Base-by-base conservation (phyloP, 2,329 filamentous ascomycete genomes). In the Arthrinium puccinioides region DNA sequence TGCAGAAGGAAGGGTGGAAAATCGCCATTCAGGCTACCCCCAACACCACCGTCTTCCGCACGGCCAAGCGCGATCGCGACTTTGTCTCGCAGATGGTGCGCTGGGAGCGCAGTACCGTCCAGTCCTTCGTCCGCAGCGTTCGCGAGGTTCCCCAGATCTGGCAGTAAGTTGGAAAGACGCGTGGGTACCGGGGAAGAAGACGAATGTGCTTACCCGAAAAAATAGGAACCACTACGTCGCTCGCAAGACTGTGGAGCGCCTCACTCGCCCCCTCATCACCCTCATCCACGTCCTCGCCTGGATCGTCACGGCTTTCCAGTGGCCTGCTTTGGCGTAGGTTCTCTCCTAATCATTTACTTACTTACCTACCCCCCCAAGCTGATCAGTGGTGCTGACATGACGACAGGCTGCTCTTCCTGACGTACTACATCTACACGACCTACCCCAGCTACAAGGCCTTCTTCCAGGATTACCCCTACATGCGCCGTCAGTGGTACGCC, bases 341-440 rank as follows among this genome's bases (percentile, higher is more conserved):
- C 10, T 23, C 32, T 15, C n/a, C n/a, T n/a, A n/a, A n/a, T n/a
- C n/a, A n/a, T n/a, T n/a, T n/a, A n/a, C n/a, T n/a, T n/a, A n/a
- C n/a, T n/a, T 10, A 11, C 15, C 23, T 6, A 13, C 5, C 9
- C 18, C 21, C 13, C 16, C 14, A 6, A 8, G 2, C 11, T 6
- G 32, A 26, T n/a, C 18, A 13, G 13, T 15, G 11, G 8, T 15
- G 24, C 19, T 15, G 14, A 34, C n/a, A 11, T 16, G 4, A 14
- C 21, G 21, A 11, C 49, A 69, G 73, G 21, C 70, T 70, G 25
- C 9, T 38, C 11, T 10, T 41, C 6, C 66, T 69, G 37, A 70
- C 68, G 52, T 73, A 73, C 45, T 72, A 65, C 21, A 72, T 61
- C 2, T 49, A 40, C 3, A 64, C 65, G 2, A 55, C 42, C 1